These are phyloP conservation scores for Neoascochyta sp. DNA, from an alignment of 2,329 filamentous ascomycete genomes.

Conservation along the genomic window DNA sequence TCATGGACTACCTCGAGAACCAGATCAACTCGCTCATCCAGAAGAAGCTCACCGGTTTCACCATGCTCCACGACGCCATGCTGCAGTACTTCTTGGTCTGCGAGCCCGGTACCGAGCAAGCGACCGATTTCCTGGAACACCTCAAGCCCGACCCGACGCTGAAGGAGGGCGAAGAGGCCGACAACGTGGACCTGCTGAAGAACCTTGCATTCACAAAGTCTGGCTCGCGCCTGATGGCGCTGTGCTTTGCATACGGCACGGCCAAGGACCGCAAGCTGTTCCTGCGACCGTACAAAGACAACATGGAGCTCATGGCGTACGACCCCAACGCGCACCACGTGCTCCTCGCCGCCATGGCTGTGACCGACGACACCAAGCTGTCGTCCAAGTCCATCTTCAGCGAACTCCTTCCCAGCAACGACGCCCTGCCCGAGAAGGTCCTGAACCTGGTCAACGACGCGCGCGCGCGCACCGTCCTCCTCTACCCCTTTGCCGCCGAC, in stretches of 20 bases:
- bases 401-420: conserved; percentile 63
- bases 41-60: conserved; percentile 96
- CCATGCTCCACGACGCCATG: conserved; percentile 97
- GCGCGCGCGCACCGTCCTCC: conserved; percentile 62
- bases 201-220: conserved; percentile 95
- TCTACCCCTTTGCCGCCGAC: conserved; percentile 72
- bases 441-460: conserved; percentile 62
- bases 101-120: conserved; percentile 72
- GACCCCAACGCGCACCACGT: conserved; percentile 76
- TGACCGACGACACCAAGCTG: conserved; percentile 91
- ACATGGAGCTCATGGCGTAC: conserved; percentile 76
- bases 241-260: conserved; percentile 76
- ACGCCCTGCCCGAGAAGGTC: conserved; percentile 59
- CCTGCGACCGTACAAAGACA: conserved; percentile 85
- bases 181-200: conserved; percentile 69
- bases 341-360: conserved; percentile 80
- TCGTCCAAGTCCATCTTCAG: conserved; percentile 81
- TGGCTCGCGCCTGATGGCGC: conserved; percentile 74
- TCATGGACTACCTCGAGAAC: conserved; percentile 79
- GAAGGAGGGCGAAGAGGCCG: conserved; percentile 51
- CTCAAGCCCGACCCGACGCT: conserved; percentile 82
- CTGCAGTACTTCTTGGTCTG: conserved; percentile 88
- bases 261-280: conserved; percentile 93
- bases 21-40: conserved; percentile 91
- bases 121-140: conserved; percentile 81